These are phyloP conservation scores for Emiliania huxleyi DNA, from an alignment of 78 protist species.

Conservation along the genomic window DNA sequence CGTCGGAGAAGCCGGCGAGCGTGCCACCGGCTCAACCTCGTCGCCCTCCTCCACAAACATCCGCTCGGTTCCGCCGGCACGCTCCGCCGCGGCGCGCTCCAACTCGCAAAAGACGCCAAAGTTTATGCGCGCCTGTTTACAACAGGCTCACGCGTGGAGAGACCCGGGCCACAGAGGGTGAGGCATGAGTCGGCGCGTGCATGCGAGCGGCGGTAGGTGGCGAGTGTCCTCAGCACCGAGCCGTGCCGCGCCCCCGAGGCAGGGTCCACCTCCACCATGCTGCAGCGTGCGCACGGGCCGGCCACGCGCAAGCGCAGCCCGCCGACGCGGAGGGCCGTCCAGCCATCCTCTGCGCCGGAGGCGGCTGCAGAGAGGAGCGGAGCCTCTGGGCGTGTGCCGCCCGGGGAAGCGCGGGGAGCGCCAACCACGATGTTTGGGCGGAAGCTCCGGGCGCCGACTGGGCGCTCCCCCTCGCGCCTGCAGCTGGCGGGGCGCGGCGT, in stretches of 20 bases:
- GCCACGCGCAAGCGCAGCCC: not conserved
- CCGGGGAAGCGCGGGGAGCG: not conserved
- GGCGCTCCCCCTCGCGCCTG: not conserved
- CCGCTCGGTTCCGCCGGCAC: too few relatives aligned
- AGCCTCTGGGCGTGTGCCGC: not conserved
- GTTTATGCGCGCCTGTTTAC: not conserved
- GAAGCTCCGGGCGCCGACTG: not conserved
- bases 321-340: not conserved
- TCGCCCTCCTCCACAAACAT: too few relatives aligned
- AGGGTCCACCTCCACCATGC: conserved; percentile 42
- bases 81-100: too few relatives aligned
- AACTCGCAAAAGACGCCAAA: conserved; percentile 2
- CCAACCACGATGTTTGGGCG: conserved; percentile 43
- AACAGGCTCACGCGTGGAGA: too few relatives aligned
- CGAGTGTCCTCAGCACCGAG: conserved; percentile 26
- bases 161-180: too few relatives aligned
- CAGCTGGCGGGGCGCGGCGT: too few relatives aligned
- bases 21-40: too few relatives aligned
- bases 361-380: not conserved
- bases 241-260: not conserved
- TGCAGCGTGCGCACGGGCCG: conserved; percentile 43
- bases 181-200: too few relatives aligned
- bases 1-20: too few relatives aligned
- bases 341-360: not conserved
- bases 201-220: not conserved